These are phyloP conservation scores for Fomitiporia mediterranea DNA, from an alignment of 1,284 basidiomycete genomes.

Conservation along the genomic window DNA sequence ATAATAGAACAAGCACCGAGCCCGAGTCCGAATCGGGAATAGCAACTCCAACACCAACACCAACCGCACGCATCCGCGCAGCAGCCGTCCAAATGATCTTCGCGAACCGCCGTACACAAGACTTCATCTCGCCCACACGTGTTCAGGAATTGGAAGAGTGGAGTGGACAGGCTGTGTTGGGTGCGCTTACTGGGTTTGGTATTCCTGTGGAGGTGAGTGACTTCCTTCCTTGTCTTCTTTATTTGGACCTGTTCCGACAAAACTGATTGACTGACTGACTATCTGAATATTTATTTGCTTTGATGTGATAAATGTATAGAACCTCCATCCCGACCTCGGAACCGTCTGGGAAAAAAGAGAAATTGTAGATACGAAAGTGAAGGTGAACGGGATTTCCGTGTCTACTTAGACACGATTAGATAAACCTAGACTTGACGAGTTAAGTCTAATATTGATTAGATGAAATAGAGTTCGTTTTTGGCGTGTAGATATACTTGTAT, in stretches of 20 bases:
- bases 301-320: constrained; percentile 28
- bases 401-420: too few species aligned
- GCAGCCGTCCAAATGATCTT: constrained; percentile 83
- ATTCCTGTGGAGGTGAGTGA: constrained; percentile 41
- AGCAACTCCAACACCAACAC: constrained; percentile 27
- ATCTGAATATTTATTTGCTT: constrained; percentile 28
- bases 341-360: constrained; percentile 39
- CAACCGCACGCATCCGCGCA: constrained; percentile 48
- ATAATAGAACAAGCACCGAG: background rate
- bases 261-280: too few species aligned
- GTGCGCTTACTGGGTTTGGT: constrained; percentile 38
- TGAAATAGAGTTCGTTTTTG: too few species aligned
- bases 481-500: too few species aligned
- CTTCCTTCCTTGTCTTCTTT: too few species aligned
- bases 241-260: too few species aligned
- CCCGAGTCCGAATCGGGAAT: background rate
- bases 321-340: constrained; percentile 37
- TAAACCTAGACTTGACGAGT: too few species aligned
- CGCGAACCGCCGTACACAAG: constrained; percentile 69
- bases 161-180: constrained; percentile 51
- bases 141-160: constrained; percentile 64
- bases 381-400: too few species aligned
- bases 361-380: too few species aligned
- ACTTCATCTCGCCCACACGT: constrained; percentile 70
- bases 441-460: too few species aligned